Conservation (phyloP, 306 rosid genomes). For the Clitoria ternatea region DNA sequence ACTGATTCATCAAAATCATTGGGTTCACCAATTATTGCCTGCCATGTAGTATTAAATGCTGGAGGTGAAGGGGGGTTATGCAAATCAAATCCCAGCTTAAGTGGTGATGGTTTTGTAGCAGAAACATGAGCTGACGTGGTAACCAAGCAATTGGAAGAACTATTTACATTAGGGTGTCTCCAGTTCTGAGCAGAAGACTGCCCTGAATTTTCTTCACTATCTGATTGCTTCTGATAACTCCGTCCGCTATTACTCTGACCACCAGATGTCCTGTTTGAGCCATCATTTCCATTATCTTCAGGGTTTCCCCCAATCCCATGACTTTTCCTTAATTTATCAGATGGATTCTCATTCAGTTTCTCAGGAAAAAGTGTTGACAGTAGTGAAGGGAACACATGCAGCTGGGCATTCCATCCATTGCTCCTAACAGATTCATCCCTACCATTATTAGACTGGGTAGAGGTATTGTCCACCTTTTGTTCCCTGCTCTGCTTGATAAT, state of each 20-base stretch:
- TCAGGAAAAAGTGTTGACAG: constrained; percentile 38
- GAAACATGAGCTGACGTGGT: constrained; percentile 39
- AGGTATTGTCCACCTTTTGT: constrained; percentile 38
- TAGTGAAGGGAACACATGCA: constrained; percentile 38
- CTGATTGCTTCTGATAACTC: constrained; percentile 53
- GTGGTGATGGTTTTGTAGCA: constrained; percentile 28
- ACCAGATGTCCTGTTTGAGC: constrained; percentile 36
- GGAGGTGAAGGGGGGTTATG: constrained; percentile 51
- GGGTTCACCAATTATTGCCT: constrained; percentile 56
- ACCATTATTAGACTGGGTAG: constrained; percentile 33
- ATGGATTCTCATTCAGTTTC: constrained; percentile 30
- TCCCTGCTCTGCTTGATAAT: constrained; percentile 34
- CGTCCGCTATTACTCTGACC: constrained; percentile 46
- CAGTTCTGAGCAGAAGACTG: constrained; percentile 74
- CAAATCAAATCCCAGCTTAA: constrained; percentile 39
- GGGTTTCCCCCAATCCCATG: constrained; percentile 31
- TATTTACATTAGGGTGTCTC: constrained; percentile 41
- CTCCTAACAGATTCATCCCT: constrained; percentile 46
- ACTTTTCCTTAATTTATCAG: constrained; percentile 39
- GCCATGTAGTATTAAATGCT: constrained; percentile 62
- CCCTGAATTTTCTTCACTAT: constrained; percentile 63
- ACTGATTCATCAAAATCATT: constrained; percentile 87
- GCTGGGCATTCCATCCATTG: constrained; percentile 44
- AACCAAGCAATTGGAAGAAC: constrained; percentile 46
- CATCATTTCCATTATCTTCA: constrained; percentile 43